phyloP scores from a whole-genome alignment of 148 eudicot genomes.

The Rhododendron ferrugineum region DNA sequence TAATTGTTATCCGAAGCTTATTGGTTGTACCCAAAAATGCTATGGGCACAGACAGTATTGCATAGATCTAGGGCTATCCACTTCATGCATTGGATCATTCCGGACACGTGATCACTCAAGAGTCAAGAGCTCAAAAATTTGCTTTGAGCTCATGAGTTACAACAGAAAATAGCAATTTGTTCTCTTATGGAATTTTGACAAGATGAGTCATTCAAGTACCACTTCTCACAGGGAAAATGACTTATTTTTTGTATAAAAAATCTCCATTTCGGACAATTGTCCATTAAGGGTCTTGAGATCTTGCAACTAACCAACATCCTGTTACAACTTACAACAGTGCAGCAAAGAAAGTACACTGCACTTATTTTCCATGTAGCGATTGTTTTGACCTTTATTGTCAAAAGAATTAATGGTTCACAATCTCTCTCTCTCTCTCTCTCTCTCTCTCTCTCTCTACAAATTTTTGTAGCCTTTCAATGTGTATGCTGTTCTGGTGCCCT shows the following conservation, averaged over 20 bases:
- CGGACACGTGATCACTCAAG: not conserved
- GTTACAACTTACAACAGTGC: not conserved
- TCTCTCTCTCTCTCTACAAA: not conserved
- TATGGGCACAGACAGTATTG: not conserved
- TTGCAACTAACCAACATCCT: not conserved
- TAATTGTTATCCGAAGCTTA: not conserved
- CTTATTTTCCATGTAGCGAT: not conserved
- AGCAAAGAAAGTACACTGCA: not conserved
- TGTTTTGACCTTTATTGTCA: not conserved
- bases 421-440: not conserved
- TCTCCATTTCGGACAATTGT: not conserved
- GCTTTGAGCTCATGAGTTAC: not conserved
- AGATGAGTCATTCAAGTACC: not conserved
- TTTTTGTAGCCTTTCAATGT: not conserved
- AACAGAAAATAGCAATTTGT: not conserved
- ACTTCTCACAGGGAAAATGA: not conserved
- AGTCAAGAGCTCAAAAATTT: not conserved
- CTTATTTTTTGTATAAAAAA: not conserved
- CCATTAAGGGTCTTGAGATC: not conserved
- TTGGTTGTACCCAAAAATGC: not conserved
- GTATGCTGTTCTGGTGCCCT: not conserved
- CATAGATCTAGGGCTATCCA: not conserved
- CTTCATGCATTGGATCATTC: not conserved
- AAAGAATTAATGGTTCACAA: not conserved
- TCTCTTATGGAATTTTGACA: not conserved